Evolutionary conservation across 2,329 filamentous ascomycete genomes (phyloP).

Genomic region (Pseudocercospora crystallina): DNA sequence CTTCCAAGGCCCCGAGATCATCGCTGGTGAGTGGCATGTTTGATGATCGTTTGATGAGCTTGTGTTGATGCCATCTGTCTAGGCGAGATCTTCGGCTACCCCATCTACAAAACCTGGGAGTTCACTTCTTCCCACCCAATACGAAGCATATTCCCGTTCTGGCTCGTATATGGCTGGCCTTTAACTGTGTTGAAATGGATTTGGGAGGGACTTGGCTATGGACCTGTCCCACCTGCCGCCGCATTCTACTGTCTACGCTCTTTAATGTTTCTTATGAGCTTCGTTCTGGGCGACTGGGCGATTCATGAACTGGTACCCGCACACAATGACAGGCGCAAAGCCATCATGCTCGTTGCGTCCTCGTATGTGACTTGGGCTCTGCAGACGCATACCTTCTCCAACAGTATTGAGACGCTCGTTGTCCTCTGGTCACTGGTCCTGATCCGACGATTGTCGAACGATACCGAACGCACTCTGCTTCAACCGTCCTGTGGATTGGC

Average conservation of each 20-base stretch:
- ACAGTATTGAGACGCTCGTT: constrained; percentile 89
- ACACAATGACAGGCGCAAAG: constrained; percentile 67
- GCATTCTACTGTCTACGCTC: constrained; percentile 88
- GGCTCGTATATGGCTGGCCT: constrained; percentile 90
- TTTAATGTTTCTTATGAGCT: constrained; percentile 92
- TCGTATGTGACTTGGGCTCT: constrained; percentile 99
- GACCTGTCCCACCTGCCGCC: constrained; percentile 74
- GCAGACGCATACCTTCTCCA: constrained; percentile 97
- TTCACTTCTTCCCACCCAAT: constrained; percentile 87
- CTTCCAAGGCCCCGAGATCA: constrained; percentile 96
- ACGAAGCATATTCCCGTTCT: constrained; percentile 93
- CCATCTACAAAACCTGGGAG: constrained; percentile 89
- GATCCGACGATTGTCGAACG: constrained; percentile 79
- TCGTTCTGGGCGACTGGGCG: constrained; percentile 97
- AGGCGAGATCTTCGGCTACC: constrained; percentile 93
- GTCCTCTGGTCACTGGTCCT: constrained; percentile 93
- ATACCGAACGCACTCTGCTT: constrained; percentile 74
- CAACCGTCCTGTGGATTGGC: constrained; percentile 76
- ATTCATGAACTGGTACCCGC: constrained; percentile 85
- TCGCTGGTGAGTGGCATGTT: constrained; percentile 65
- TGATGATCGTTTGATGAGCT: neutral
- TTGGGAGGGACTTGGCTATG: constrained; percentile 80
- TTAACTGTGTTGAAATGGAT: constrained; percentile 93
- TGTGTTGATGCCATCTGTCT: constrained; percentile 1
- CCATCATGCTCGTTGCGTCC: constrained; percentile 83